These are phyloP conservation scores for Sordariomycetes sp. DNA, from an alignment of 2,329 filamentous ascomycete genomes.

Conservation along the genomic window DNA sequence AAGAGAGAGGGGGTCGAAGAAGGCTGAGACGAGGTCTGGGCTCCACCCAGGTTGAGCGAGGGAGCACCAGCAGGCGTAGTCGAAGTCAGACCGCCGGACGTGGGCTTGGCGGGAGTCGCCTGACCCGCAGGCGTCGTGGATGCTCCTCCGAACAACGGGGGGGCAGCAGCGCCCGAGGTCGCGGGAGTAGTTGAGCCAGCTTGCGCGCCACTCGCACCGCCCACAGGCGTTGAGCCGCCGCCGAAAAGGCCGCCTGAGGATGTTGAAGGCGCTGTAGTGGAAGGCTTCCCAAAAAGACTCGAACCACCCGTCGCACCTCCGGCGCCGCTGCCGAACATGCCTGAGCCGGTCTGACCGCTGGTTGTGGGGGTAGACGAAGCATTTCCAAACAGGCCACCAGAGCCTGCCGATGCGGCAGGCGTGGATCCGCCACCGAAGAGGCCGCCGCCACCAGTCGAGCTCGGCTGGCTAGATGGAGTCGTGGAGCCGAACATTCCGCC, in stretches of 20 bases:
- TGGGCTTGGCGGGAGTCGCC: constrained; percentile 3
- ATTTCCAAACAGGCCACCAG: constrained; percentile 2
- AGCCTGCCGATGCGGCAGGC: constrained; percentile 8
- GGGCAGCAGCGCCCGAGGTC: constrained; percentile 10
- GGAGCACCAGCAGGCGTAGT: constrained; percentile 4
- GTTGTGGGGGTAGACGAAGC: background rate
- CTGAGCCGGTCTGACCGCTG: background rate
- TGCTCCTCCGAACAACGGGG: constrained; percentile 7
- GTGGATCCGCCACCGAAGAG: constrained; percentile 4
- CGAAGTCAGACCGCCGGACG: constrained; percentile 1
- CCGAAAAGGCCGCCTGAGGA: constrained; percentile 11
- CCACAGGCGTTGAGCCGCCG: constrained; percentile 6
- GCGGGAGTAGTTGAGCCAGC: constrained; percentile 15
- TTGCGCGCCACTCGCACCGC: constrained; percentile 17
- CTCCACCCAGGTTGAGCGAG: background rate
- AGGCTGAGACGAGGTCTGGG: constrained; percentile 1
- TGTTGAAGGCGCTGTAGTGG: constrained; percentile 8
- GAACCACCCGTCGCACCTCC: constrained; percentile 11
- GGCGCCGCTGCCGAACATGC: constrained; percentile 11
- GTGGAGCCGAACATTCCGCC: constrained; percentile 14
- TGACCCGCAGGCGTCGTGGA: constrained; percentile 1
- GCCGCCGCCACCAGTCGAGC: constrained; percentile 7
- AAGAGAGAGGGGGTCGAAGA: constrained; percentile 6
- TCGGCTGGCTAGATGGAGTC: constrained; percentile 10
- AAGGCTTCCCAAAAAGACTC: constrained; percentile 11